Evolutionary conservation across 2,329 filamentous ascomycete genomes (phyloP), one percentile per base, ranked within the genome.

Genomic region (Kalmusia sp.): DNA sequence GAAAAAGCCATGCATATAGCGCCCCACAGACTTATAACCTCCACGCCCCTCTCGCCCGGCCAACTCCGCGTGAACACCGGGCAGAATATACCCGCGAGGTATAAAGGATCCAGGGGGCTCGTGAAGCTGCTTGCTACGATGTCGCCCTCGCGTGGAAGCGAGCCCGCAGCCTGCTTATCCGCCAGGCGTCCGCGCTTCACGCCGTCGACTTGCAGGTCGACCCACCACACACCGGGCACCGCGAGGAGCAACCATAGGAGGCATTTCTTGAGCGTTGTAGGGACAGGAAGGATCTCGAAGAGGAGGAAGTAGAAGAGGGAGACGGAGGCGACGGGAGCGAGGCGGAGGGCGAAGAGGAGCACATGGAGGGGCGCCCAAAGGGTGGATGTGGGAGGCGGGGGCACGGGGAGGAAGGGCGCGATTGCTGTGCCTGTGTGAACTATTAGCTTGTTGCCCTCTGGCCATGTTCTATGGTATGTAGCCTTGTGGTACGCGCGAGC

Each of bases 161-260:
- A 86, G 54, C 87, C 57, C 37, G 33, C 21, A n/a, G 27, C 33
- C 22, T 65, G 49, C 5, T 52, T 47, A 14, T 59, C 52, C 8
- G 55, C 54, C 12, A 64, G 59, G 24, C 63, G 22, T 59, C 64
- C 47, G 77, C 92, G 91, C 77, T 91, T 93, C 49, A 99, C 95
- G 53, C 93, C 93, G 73, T 99, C 95, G 61, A 99, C 91, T 75
- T 97, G 93, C n/a, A 99, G 80, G 76, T 99, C 95, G 51, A 97
- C 88, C 93, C 93, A 98, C 92, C 93, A 98, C 52, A 99, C 91
- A 24, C 95, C 93, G 0, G 93, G 92, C 54, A 96, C 89, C 31
- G 87, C 89, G 63, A 99, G 84, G 61, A 98, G 84, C 55, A 87
- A 84, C 93, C 95, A 98, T 48, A 98, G 79, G 43, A 92, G 86